phyloP scores from a whole-genome alignment of 192 early-diverging fungal genomes.

The Cetraspora pellucida region DNA sequence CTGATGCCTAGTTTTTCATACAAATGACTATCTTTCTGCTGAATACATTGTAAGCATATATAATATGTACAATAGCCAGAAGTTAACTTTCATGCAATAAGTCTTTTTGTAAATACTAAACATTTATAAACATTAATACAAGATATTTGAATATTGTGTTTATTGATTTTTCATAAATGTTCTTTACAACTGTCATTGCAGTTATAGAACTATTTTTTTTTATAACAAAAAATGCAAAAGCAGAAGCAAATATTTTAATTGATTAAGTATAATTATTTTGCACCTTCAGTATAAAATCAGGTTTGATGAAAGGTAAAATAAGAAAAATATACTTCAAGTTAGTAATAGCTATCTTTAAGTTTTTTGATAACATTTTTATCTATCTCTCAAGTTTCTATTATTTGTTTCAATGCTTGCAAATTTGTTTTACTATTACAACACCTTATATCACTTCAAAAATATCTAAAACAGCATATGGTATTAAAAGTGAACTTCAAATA shows the following conservation, averaged over 20 bases:
- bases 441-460: background rate
- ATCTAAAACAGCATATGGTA: background rate
- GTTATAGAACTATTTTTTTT: too few species aligned
- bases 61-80: too few species aligned
- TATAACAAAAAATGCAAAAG: background rate
- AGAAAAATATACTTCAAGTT: background rate
- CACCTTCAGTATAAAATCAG: background rate
- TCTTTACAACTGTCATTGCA: too few species aligned
- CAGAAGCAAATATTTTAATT: background rate
- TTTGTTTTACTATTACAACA: background rate
- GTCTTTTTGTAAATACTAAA: too few species aligned
- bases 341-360: background rate
- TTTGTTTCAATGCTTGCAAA: background rate
- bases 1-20: background rate
- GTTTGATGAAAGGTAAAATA: conserved; percentile 3
- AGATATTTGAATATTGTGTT: too few species aligned
- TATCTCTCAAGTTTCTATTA: conserved; percentile 17
- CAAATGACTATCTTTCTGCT: background rate
- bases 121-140: too few species aligned
- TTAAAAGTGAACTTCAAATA: background rate
- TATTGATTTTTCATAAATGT: too few species aligned
- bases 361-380: background rate
- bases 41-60: too few species aligned
- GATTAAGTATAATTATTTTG: background rate
- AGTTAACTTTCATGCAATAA: too few species aligned